Percentiles rank a stretch among this genome's conserved stretches.
Evolutionary conservation across 768 basidiomycete genomes (phyloP).

Genomic region (Psilocybe cubensis): DNA sequence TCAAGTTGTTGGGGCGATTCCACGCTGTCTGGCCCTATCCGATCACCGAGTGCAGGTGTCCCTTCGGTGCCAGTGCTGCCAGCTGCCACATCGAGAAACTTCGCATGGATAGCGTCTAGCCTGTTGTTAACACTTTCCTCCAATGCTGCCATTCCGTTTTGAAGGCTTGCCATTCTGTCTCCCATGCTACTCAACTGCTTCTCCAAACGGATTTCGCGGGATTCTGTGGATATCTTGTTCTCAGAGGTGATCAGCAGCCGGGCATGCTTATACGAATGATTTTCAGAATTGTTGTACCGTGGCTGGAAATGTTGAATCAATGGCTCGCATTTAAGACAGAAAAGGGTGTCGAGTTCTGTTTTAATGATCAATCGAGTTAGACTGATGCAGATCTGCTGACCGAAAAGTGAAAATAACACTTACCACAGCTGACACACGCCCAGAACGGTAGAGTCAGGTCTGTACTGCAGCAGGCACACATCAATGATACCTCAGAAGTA

Average conservation of each 20-base stretch:
- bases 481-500: neutral
- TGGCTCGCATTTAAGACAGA: neutral
- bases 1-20: neutral
- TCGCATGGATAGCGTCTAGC: neutral
- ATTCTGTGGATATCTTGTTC: neutral
- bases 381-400: neutral
- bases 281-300: neutral
- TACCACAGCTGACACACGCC: slow-evolving; percentile 9
- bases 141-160: neutral
- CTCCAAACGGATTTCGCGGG: neutral
- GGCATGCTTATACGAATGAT: neutral
- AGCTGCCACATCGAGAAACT: neutral
- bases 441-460: slow-evolving; percentile 6
- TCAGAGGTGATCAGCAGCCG: neutral
- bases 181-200: neutral
- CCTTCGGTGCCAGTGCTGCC: too few species aligned
- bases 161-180: neutral
- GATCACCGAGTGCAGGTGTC: too few species aligned
- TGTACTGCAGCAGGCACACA: slow-evolving; percentile 6
- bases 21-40: neutral
- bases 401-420: neutral
- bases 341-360: neutral
- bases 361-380: neutral
- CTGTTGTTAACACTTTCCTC: neutral
- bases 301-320: neutral